Conservation (phyloP, 169 alveolate genomes). For the Eimeria sp. region DNA sequence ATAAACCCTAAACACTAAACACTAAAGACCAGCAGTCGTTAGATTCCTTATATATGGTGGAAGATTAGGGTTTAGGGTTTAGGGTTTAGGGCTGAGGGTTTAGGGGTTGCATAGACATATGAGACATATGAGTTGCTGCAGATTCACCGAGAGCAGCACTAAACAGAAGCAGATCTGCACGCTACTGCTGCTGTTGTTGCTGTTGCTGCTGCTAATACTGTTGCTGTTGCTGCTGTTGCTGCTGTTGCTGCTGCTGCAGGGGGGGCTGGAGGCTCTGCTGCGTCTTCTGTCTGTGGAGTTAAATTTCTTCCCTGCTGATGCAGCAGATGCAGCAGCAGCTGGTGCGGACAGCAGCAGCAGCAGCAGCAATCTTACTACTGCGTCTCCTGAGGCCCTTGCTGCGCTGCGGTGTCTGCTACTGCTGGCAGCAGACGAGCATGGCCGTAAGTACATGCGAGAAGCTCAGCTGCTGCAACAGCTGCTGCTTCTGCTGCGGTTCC, state of each 20-base stretch:
- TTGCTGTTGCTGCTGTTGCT: constrained; percentile 41
- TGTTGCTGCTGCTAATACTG: constrained; percentile 12
- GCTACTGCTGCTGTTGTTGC: background rate
- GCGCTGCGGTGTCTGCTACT: constrained; percentile 67
- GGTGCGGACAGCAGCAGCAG: background rate
- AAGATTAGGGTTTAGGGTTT: background rate
- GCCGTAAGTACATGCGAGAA: constrained; percentile 47
- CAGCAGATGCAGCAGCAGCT: constrained; percentile 4
- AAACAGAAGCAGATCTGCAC: background rate
- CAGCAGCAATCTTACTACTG: constrained; percentile 27
- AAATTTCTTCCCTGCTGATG: background rate
- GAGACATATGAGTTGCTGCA: no score
- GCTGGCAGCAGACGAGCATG: constrained; percentile 56
- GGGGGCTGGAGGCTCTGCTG: constrained; percentile 44
- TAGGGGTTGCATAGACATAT: no score
- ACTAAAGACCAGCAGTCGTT: no score
- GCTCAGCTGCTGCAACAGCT: constrained; percentile 64
- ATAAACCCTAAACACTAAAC: background rate
- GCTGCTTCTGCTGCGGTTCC: constrained; percentile 57
- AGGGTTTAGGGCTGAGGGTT: background rate
- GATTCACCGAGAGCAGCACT: no score
- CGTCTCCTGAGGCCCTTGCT: constrained; percentile 8
- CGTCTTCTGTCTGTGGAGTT: background rate
- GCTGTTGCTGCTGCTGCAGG: constrained; percentile 58
- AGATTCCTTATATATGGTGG: background rate